Evolutionary conservation across 352 stramenopile genomes (phyloP), one percentile per base, ranked within the genome.

Genomic region (Globisporangium viniferum): DNA sequence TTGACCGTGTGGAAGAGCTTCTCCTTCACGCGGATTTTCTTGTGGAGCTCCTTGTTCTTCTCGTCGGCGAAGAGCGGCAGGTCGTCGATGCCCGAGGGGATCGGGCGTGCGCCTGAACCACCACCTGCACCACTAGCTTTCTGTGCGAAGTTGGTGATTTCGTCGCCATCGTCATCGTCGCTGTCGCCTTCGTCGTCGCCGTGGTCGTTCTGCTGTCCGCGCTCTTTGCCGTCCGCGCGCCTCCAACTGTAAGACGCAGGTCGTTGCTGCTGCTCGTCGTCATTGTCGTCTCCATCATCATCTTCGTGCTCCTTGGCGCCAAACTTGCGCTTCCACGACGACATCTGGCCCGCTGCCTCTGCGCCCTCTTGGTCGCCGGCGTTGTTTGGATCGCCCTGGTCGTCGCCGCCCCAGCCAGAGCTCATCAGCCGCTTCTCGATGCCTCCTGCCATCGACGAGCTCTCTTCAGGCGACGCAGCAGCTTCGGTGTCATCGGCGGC

Each of bases 1-100:
- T 85, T 84, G 15, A 91, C 68, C n/a, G 68, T 67, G 46, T 92
- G 67, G 57, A 90, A 89, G 2, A 67, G 74, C 54, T 89, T 85
- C 68, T 94, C 84, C 69, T 95, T 97, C 2, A 75, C 66, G 63
- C 88, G 87, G 70, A 94, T 93, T 59, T 96, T 78, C 55, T 76
- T 75, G 70, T 97, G 84, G 8, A 97, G 68, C 29, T 79, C 71
- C 67, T 95, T 95, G 70, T 93, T 93, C 74, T 94, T 90, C 24
- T 93, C 82, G 64, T 95, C 89, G 1, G 90, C 90, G 69, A 97
- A 97, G 49, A 96, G 71, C 68, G 91, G 91, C 31, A 97, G 78
- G 63, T 97, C 88, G 62, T 97, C 89, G 27, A 97, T 91, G 48
- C 86, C 89, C 18, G 87, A 88, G 3, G 90, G 82, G 51, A 93